Evolutionary conservation across 202 grass and related monocot genomes (phyloP).

Genomic region (Miscanthus sacchariflorus): DNA sequence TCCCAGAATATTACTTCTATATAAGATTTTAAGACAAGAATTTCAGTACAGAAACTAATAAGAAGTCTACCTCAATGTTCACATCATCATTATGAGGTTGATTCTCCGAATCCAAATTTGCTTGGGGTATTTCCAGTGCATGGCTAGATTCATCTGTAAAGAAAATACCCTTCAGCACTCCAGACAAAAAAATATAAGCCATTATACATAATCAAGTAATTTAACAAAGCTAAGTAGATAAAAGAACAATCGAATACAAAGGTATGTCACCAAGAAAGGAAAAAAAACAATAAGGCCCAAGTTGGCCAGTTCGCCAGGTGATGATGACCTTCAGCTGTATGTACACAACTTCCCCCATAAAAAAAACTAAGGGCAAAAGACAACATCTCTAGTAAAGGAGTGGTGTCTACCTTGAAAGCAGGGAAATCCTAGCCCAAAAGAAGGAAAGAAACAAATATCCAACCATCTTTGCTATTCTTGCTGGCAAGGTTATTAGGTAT

Average conservation of each 20-base stretch:
- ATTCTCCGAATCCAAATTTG: conserved; percentile 43
- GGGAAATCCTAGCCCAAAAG: neutral
- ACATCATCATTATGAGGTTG: conserved; percentile 41
- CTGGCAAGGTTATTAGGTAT: conserved; percentile 1
- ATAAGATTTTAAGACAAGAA: conserved; percentile 26
- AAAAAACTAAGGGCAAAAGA: neutral
- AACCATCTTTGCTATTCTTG: neutral
- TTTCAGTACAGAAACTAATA: conserved; percentile 32
- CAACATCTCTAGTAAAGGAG: neutral
- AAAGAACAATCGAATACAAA: conserved; percentile 14
- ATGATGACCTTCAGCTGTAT: neutral
- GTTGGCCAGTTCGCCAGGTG: neutral
- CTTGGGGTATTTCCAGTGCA: conserved; percentile 32
- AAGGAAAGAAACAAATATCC: neutral
- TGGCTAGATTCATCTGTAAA: conserved; percentile 47
- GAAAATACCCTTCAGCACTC: conserved; percentile 49
- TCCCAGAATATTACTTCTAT: conserved; percentile 31
- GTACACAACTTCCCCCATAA: neutral
- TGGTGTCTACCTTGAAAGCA: neutral
- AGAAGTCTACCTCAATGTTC: conserved; percentile 47
- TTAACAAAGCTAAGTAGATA: conserved; percentile 23
- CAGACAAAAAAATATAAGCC: conserved; percentile 31
- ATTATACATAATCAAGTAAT: conserved; percentile 27
- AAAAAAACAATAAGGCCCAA: conserved; percentile 22
- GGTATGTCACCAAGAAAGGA: neutral